phyloP scores from a whole-genome alignment of 1,139 yeast species.

The Geotrichum siamense region DNA sequence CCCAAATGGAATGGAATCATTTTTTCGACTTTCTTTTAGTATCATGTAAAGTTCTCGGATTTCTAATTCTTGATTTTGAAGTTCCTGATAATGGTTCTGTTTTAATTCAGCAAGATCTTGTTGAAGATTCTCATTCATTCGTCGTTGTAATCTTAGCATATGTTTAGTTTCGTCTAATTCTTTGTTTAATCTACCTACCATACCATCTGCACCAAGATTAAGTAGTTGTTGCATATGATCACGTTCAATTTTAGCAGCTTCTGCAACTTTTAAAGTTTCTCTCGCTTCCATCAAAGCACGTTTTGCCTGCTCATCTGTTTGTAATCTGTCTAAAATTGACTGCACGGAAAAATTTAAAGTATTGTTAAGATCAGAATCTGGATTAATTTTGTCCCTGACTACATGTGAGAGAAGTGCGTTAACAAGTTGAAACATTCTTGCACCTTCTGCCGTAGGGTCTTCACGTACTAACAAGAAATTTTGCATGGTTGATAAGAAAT shows the following conservation, averaged over 20 bases:
- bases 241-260: constrained; percentile 78
- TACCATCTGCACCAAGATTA: constrained; percentile 76
- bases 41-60: constrained; percentile 76
- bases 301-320: constrained; percentile 85
- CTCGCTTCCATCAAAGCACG: constrained; percentile 70
- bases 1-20: constrained; percentile 30
- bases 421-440: constrained; percentile 65
- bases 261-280: constrained; percentile 58
- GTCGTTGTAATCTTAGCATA: constrained; percentile 58
- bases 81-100: constrained; percentile 61
- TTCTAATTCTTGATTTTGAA: constrained; percentile 82
- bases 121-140: constrained; percentile 56
- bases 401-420: constrained; percentile 81
- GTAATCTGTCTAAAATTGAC: constrained; percentile 62
- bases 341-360: constrained; percentile 81
- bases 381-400: constrained; percentile 46
- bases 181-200: constrained; percentile 59
- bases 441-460: constrained; percentile 52
- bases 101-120: constrained; percentile 63
- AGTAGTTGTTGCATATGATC: constrained; percentile 70
- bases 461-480: constrained; percentile 57
- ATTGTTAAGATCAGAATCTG: constrained; percentile 60
- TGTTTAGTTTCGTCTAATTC: constrained; percentile 71
- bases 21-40: constrained; percentile 37
- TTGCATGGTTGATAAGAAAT: constrained; percentile 74